phyloP scores from a whole-genome alignment of 495 filamentous ascomycete species.

The Penicillium daleae region DNA sequence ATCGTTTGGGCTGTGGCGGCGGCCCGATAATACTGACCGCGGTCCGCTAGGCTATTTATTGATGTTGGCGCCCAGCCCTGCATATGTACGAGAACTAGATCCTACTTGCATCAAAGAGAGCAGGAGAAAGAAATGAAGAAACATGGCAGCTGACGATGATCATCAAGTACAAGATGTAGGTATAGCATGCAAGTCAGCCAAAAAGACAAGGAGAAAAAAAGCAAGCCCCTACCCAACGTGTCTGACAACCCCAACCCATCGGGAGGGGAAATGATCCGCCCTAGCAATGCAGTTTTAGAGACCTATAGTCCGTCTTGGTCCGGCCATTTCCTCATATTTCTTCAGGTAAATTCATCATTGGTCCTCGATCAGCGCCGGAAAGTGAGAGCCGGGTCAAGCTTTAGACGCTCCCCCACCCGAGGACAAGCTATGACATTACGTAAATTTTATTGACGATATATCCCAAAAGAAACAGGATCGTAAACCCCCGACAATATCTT shows the following conservation, averaged over 20 bases:
- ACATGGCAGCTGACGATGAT: neutral
- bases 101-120: neutral
- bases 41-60: slow-evolving; percentile 15
- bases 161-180: neutral
- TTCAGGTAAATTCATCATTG: neutral
- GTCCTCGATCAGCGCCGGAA: neutral
- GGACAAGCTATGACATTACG: neutral
- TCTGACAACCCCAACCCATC: neutral
- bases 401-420: neutral
- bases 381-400: neutral
- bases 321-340: neutral
- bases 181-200: neutral
- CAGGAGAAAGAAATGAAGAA: neutral
- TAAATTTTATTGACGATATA: neutral
- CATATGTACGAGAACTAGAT: slow-evolving; percentile 5
- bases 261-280: neutral
- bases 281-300: neutral
- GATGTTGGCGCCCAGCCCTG: slow-evolving; percentile 14
- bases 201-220: neutral
- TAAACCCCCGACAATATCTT: neutral
- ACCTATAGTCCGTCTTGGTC: neutral
- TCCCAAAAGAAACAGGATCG: neutral
- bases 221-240: neutral
- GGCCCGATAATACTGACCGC: neutral
- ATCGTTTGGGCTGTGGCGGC: slow-evolving; percentile 2